Conservation (phyloP, 2,329 filamentous ascomycete species). For the Fusarium ramigenum region DNA sequence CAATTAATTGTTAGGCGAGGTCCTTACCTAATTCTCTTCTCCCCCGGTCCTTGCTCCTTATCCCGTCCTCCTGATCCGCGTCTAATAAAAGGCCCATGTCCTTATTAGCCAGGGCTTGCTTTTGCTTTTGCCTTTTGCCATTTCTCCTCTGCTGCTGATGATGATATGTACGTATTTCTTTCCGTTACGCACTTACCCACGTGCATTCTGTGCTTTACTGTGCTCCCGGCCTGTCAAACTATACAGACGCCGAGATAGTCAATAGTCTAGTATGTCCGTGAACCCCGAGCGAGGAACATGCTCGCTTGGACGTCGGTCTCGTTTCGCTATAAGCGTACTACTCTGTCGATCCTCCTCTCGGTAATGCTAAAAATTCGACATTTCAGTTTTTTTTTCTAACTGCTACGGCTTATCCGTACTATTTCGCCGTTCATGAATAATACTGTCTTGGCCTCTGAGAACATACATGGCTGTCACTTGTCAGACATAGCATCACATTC, state of each 20-base stretch:
- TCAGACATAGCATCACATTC: conserved; percentile 3
- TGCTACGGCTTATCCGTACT: not conserved
- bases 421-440: conserved; percentile 1
- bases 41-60: conserved; percentile 17
- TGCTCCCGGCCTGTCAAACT: conserved; percentile 28
- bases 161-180: not conserved
- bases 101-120: not conserved
- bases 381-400: not conserved
- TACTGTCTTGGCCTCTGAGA: conserved; percentile 13
- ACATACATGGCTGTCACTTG: not conserved
- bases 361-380: conserved; percentile 21
- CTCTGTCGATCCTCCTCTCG: conserved; percentile 37
- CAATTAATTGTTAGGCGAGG: not conserved
- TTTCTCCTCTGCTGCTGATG: not conserved
- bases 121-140: too few species aligned
- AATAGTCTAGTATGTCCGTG: conserved; percentile 11
- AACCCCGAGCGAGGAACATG: not conserved
- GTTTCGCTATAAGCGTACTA: conserved; percentile 15
- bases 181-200: conserved; percentile 17
- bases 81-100: conserved; percentile 32
- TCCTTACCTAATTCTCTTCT: not conserved
- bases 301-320: conserved; percentile 16
- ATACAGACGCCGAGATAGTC: conserved; percentile 8
- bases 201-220: not conserved
- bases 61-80: conserved; percentile 33